A percentile compares a stretch with the other conserved stretches of the same genome.
These are phyloP conservation scores for Primulina eburnea DNA, from an alignment of 257 asterid genomes.

Conservation along the genomic window DNA sequence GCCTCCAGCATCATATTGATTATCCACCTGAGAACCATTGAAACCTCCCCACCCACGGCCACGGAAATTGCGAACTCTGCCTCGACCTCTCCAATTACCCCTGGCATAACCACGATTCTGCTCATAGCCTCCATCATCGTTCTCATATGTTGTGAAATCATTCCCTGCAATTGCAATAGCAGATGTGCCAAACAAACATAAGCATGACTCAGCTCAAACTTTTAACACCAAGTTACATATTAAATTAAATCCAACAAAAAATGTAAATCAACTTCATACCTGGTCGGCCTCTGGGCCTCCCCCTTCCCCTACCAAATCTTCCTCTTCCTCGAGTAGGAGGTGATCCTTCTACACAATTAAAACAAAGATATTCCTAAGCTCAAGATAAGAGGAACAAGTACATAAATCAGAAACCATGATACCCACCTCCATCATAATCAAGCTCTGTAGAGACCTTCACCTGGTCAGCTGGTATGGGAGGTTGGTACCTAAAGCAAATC, in stretches of 20 bases:
- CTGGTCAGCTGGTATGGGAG: conserved; percentile 89
- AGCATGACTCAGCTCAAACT: neutral
- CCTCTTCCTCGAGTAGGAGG: conserved; percentile 84
- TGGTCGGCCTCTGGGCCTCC: conserved; percentile 62
- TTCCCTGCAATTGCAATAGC: conserved; percentile 36
- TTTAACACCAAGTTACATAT: neutral
- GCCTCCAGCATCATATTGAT: conserved; percentile 35
- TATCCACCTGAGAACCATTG: conserved; percentile 32
- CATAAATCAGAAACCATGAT: conserved; percentile 12
- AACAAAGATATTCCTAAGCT: conserved; percentile 20
- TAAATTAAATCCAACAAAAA: conserved; percentile 1
- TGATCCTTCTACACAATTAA: conserved; percentile 56
- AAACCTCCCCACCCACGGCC: conserved; percentile 56
- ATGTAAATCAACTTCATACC: conserved; percentile 33
- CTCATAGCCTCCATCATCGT: conserved; percentile 50
- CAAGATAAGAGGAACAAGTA: neutral
- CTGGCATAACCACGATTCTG: conserved; percentile 40
- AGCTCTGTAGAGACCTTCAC: conserved; percentile 68
- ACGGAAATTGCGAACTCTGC: conserved; percentile 44
- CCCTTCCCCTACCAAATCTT: conserved; percentile 79
- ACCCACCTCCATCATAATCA: conserved; percentile 78
- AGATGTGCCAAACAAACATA: neutral
- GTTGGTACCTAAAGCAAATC: conserved; percentile 64
- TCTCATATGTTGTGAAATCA: conserved; percentile 31
- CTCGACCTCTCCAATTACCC: conserved; percentile 44